Evolutionary conservation across 768 basidiomycete species (phyloP).

Genomic region (Saitozyma sp.): DNA sequence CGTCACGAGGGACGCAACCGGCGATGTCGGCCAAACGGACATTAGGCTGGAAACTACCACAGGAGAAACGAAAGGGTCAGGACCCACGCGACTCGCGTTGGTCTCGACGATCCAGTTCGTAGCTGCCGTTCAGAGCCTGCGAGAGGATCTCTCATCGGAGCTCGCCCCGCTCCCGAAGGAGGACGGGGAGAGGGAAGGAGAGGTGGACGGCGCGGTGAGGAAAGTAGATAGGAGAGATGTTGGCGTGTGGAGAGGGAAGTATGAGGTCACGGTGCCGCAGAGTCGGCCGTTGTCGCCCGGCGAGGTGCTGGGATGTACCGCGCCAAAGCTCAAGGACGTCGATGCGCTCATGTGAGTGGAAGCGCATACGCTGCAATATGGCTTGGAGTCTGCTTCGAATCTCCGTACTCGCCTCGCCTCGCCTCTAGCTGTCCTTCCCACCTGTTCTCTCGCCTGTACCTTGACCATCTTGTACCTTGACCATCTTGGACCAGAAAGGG

Average conservation of each 20-base stretch:
- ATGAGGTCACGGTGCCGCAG: conserved; percentile 49
- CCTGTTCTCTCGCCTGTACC: no score
- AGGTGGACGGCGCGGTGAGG: conserved; percentile 24
- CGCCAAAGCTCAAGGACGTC: conserved; percentile 72
- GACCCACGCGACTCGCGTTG: conserved; percentile 71
- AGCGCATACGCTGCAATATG: neutral
- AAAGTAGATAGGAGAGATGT: conserved; percentile 39
- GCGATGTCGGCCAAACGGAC: neutral
- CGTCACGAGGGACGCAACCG: neutral
- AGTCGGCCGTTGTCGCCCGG: conserved; percentile 88
- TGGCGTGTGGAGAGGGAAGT: conserved; percentile 52
- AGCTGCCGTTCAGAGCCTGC: conserved; percentile 81
- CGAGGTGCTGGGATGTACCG: conserved; percentile 95
- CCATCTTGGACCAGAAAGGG: no score
- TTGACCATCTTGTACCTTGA: no score
- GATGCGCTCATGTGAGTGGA: conserved; percentile 83
- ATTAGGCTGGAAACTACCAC: neutral
- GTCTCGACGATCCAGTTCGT: conserved; percentile 99
- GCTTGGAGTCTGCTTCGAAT: no score
- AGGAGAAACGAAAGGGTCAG: neutral
- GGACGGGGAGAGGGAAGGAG: conserved; percentile 11
- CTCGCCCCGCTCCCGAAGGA: conserved; percentile 30
- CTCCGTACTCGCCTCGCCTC: neutral
- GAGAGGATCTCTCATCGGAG: conserved; percentile 65
- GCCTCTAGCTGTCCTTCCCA: no score